Evolutionary conservation across 768 basidiomycete genomes (phyloP).

Genomic region (Trametes cingulata): DNA sequence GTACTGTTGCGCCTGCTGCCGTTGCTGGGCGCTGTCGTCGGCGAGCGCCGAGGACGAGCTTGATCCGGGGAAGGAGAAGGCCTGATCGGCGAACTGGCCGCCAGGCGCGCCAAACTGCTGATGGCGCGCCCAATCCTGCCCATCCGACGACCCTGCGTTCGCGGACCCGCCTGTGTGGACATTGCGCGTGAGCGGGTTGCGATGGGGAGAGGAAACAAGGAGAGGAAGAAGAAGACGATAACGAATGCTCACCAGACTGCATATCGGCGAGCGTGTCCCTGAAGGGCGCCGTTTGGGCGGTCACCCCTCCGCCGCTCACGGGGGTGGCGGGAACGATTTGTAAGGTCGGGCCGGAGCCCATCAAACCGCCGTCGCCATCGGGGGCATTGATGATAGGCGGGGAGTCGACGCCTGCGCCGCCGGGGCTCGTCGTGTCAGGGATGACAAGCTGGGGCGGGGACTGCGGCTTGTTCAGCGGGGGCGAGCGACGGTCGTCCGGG

Average conservation of each 20-base stretch:
- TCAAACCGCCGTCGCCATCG: slow-evolving; percentile 51
- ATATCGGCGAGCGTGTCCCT: slow-evolving; percentile 50
- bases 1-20: slow-evolving; percentile 17
- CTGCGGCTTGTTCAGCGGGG: slow-evolving; percentile 53
- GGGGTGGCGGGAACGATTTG: slow-evolving; percentile 86
- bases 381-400: slow-evolving; percentile 63
- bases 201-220: background rate
- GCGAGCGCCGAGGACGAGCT: slow-evolving; percentile 15
- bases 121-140: slow-evolving; percentile 18
- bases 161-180: slow-evolving; percentile 6
- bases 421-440: slow-evolving; percentile 52
- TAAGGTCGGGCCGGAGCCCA: slow-evolving; percentile 58
- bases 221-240: too few relatives aligned
- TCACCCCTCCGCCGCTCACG: slow-evolving; percentile 59
- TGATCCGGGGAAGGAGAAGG: slow-evolving; percentile 22
- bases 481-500: slow-evolving; percentile 45
- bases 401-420: slow-evolving; percentile 39
- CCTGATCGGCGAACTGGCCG: slow-evolving; percentile 20
- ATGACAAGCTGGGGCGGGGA: slow-evolving; percentile 63
- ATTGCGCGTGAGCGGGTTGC: background rate
- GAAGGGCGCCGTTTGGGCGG: slow-evolving; percentile 51
- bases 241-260: slow-evolving; percentile 51
- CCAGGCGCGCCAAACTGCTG: slow-evolving; percentile 12
- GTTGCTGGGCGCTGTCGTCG: slow-evolving; percentile 19
- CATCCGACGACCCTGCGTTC: slow-evolving; percentile 12